Base-by-base conservation (phyloP, 2,329 filamentous ascomycete genomes). In the Magnaporthiopsis rhizophila region DNA sequence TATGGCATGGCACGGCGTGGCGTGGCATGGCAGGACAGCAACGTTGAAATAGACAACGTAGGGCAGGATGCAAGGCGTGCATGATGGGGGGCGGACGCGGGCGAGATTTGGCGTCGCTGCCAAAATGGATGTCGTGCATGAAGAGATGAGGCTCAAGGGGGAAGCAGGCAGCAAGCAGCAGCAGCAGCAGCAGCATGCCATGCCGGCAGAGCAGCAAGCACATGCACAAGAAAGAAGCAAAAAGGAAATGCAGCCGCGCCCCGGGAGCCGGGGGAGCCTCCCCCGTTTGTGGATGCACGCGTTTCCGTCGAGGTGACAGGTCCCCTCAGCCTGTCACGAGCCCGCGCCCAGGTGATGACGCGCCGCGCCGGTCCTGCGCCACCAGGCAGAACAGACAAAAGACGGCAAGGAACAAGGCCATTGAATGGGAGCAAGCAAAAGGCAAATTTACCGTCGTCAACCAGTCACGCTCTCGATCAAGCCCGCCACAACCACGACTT, bases 11-110 rank as follows among this genome's bases (percentile, higher is more conserved):
- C 30, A 30, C 6, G 30, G 30, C 18, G 12, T 36, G 34, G 34
- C 21, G 36, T 36, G 18, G 13, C 24, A 24, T 5, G 3, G 18
- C 18, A 60, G n/a, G 45, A n/a, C 6, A 61, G 26, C n/a, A 61
- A n/a, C 59, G 59, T 61, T 61, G 59, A 61, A 61, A 61, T 61
- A 61, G 59, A 61, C 59, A 45, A 61, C n/a, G 32, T 34, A 61
- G 38, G 59, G 59, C 34, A 45, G 38, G 32, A 61, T 61, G 59
- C 59, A 61, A 34, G 12, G 34, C 59, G 34, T 38, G 59, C 59
- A 61, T 61, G 26, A 61, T 38, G 18, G 28, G 5, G 34, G 32
- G 32, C 7, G 32, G 34, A 36, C 9, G 34, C n/a, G 59, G 38
- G 34, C 26, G 34, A 26, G 34, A 28, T 61, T 61, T 61, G 34